Base-by-base conservation (phyloP, 257 asterid species). In the Echium plantagineum region DNA sequence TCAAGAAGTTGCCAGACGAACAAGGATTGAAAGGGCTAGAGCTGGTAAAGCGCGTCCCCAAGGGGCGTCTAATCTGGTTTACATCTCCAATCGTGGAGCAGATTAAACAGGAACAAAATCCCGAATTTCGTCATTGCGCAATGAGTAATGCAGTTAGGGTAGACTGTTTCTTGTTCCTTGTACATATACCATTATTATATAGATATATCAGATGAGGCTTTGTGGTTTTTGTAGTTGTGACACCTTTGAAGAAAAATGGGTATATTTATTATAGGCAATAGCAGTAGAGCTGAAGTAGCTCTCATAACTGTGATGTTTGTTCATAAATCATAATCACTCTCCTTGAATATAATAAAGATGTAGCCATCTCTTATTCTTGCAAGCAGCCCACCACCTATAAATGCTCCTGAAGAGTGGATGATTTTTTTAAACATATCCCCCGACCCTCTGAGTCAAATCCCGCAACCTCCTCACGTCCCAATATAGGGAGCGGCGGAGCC, bases 1-100 rank as follows among this genome's bases (percentile, higher is more conserved):
- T 66, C 90, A 84, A 71, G 93, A 86, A 76, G 93, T 83, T 31
- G 93, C 85, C 62, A 85, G 97, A 22, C 78, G 88, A 28, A 26
- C 82, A 52, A 82, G 93, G 87, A 61, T 73, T 6, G 85, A 83
- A 65, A 88, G 78, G 73, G 64, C 74, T 5, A 74, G 81, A 77
- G 65, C 38, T 9, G 79, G 77, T 65, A 69, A 75, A 67, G 60
- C 62, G 58, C 77, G 75, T 48, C 78, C 77, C 38, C 85, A 80
- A 19, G 73, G 60, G 58, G 51, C 38, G 69, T 77, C 62, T 12
- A 63, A 69, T 66, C 69, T 65, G 15, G 49, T 72, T 4, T 65
- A 57, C 35, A 69, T 63, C 55, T 72, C 73, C 16, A 65, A 64
- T 18, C 32, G 59, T 49, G 59, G 63, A 30, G 32, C 63, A 6